Percentiles rank a stretch among this genome's conserved stretches.
Evolutionary conservation across 2,329 filamentous ascomycete genomes (phyloP).

Genomic region (Colletotrichum tabaci): DNA sequence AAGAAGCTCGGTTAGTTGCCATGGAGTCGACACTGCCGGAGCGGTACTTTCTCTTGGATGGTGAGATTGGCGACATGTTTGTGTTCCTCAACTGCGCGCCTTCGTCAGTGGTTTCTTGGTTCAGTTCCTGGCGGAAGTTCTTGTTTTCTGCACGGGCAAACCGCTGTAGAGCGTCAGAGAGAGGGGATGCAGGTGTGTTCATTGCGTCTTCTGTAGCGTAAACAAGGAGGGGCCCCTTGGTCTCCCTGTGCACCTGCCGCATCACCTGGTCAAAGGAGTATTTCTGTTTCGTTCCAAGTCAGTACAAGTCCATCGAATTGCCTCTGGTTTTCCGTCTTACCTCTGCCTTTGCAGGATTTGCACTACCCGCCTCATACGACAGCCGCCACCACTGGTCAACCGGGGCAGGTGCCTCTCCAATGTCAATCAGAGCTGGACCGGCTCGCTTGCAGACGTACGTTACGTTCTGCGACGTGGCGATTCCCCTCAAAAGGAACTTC

Average conservation of each 20-base stretch:
- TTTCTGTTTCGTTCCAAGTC: slow-evolving; percentile 59
- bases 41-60: slow-evolving; percentile 62
- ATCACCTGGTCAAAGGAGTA: slow-evolving; percentile 62
- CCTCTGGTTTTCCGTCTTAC: slow-evolving; percentile 52
- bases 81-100: slow-evolving; percentile 1
- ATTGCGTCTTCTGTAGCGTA: slow-evolving; percentile 69
- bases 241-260: slow-evolving; percentile 62
- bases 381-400: slow-evolving; percentile 72
- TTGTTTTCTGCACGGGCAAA: slow-evolving; percentile 68
- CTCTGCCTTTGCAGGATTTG: slow-evolving; percentile 63
- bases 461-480: slow-evolving; percentile 62
- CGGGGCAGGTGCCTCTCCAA: slow-evolving; percentile 51
- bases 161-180: slow-evolving; percentile 58
- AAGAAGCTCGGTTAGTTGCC: slow-evolving; percentile 61
- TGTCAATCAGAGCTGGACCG: slow-evolving; percentile 59
- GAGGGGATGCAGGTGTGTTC: slow-evolving; percentile 49
- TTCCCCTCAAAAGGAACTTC: slow-evolving; percentile 66
- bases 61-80: slow-evolving; percentile 49
- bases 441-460: slow-evolving; percentile 66
- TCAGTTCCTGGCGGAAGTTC: slow-evolving; percentile 65
- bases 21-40: slow-evolving; percentile 63
- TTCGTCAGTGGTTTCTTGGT: slow-evolving; percentile 52
- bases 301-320: slow-evolving; percentile 18
- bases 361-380: slow-evolving; percentile 54
- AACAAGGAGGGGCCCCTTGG: slow-evolving; percentile 63